phyloP scores from a whole-genome alignment of 768 basidiomycete species.

The Cystofilobasidium macerans region DNA sequence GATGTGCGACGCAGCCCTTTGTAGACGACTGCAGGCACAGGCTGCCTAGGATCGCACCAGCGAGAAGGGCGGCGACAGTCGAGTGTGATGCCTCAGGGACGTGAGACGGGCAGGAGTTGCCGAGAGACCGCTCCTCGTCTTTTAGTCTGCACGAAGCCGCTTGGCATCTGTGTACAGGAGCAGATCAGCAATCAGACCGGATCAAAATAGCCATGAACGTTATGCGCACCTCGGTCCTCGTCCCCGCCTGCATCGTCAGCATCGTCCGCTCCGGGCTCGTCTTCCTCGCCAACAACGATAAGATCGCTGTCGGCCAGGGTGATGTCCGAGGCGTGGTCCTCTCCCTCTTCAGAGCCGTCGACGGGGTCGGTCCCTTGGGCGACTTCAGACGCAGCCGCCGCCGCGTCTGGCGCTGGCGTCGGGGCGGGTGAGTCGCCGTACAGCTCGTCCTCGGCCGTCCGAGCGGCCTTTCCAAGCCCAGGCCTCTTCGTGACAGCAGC shows the following conservation, averaged over 20 bases:
- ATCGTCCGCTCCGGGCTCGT: not conserved
- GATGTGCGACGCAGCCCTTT: too few relatives aligned
- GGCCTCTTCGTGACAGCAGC: not conserved
- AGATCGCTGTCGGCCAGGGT: slow-evolving; percentile 15
- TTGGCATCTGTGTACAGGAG: too few relatives aligned
- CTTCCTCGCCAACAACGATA: not conserved
- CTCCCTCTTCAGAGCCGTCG: not conserved
- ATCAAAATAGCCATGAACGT: too few relatives aligned
- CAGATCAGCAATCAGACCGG: too few relatives aligned
- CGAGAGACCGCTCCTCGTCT: too few relatives aligned
- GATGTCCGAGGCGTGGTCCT: slow-evolving; percentile 4
- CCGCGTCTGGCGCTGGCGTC: not conserved
- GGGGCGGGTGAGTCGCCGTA: slow-evolving; percentile 20
- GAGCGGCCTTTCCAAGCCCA: not conserved
- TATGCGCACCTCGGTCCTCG: not conserved
- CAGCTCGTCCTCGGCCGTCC: slow-evolving; percentile 6
- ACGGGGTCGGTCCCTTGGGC: not conserved
- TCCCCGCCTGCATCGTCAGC: not conserved
- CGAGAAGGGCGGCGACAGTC: too few relatives aligned
- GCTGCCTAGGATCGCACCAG: too few relatives aligned
- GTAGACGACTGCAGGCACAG: too few relatives aligned
- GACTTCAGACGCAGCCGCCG: not conserved
- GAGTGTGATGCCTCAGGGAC: too few relatives aligned
- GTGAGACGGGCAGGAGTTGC: too few relatives aligned
- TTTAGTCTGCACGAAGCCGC: too few relatives aligned